Evolutionary conservation across 768 basidiomycete genomes (phyloP).

Genomic region (Saitozyma sp.): DNA sequence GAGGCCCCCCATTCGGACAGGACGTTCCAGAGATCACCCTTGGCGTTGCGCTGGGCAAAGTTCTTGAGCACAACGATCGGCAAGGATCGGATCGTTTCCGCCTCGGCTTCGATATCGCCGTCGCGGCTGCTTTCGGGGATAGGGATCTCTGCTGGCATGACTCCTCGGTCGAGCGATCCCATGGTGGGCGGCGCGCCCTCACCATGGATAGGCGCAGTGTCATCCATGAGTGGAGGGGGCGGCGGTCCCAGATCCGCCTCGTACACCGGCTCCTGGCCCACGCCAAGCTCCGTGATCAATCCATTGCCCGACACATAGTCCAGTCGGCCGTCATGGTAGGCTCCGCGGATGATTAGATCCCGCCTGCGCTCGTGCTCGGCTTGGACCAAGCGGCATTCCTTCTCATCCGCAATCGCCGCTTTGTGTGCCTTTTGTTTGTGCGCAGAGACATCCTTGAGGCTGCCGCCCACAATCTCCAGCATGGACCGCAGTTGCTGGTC

Average conservation of each 20-base stretch:
- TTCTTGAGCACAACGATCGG: constrained; percentile 86
- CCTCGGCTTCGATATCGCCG: constrained; percentile 43
- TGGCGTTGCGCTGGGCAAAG: constrained; percentile 64
- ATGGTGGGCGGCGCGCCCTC: constrained; percentile 41
- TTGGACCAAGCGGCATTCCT: neutral
- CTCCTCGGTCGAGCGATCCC: constrained; percentile 12
- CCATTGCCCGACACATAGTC: constrained; percentile 86
- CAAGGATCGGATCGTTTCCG: constrained; percentile 61
- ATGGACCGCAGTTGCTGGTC: constrained; percentile 81
- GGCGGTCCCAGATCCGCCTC: constrained; percentile 48
- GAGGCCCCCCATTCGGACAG: constrained; percentile 81
- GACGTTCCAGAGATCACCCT: constrained; percentile 71
- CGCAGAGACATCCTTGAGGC: constrained; percentile 64
- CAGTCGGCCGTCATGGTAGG: constrained; percentile 82
- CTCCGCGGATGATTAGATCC: constrained; percentile 62
- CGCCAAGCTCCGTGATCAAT: constrained; percentile 77
- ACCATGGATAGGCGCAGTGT: constrained; percentile 30
- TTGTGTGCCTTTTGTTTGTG: constrained; percentile 54
- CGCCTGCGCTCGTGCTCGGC: constrained; percentile 51
- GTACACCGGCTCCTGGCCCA: constrained; percentile 69
- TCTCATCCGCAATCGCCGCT: constrained; percentile 43
- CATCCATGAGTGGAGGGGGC: constrained; percentile 35
- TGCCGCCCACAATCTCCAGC: constrained; percentile 71
- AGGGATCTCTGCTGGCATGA: constrained; percentile 2
- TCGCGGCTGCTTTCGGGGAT: constrained; percentile 6